Conservation (phyloP, 495 filamentous ascomycete species). For the Echria macrotheca region DNA sequence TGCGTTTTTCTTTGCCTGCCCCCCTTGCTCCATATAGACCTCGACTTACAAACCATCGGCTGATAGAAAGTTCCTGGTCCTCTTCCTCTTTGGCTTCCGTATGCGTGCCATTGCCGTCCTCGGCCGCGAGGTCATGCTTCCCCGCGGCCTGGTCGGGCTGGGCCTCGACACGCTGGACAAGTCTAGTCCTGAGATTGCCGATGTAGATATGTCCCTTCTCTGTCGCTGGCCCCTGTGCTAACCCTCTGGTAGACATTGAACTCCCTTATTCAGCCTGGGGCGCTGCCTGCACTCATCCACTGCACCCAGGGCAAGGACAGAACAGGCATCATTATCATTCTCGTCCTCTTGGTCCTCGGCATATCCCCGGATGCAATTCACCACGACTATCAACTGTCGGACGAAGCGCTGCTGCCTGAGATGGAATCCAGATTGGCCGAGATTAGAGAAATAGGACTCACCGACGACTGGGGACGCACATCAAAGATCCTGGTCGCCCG, state of each 20-base stretch:
- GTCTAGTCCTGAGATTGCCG: slow-evolving; percentile 56
- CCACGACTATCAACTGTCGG: slow-evolving; percentile 60
- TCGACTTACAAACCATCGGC: neutral
- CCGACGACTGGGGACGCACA: slow-evolving; percentile 62
- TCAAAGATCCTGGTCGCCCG: slow-evolving; percentile 49
- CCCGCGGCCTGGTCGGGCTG: slow-evolving; percentile 61
- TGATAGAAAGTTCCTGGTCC: slow-evolving; percentile 49
- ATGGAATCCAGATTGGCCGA: slow-evolving; percentile 59
- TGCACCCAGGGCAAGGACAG: slow-evolving; percentile 89
- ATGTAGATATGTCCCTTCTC: slow-evolving; percentile 25
- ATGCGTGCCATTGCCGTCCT: slow-evolving; percentile 62
- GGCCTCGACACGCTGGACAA: slow-evolving; percentile 60
- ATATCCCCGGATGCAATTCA: slow-evolving; percentile 52
- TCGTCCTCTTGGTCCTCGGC: slow-evolving; percentile 54
- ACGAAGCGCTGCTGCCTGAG: slow-evolving; percentile 54
- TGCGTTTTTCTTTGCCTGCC: slow-evolving; percentile 24
- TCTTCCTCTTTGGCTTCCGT: slow-evolving; percentile 62
- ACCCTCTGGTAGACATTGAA: slow-evolving; percentile 28
- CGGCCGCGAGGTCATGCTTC: slow-evolving; percentile 60
- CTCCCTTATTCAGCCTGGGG: slow-evolving; percentile 23
- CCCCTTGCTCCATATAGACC: neutral
- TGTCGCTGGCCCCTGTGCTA: neutral
- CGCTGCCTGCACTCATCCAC: slow-evolving; percentile 64
- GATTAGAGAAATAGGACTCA: slow-evolving; percentile 61
- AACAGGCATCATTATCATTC: slow-evolving; percentile 65